Evolutionary conservation across 352 stramenopile genomes (phyloP), one percentile per base, ranked within the genome.

Genomic region (Blastocystis sp.): DNA sequence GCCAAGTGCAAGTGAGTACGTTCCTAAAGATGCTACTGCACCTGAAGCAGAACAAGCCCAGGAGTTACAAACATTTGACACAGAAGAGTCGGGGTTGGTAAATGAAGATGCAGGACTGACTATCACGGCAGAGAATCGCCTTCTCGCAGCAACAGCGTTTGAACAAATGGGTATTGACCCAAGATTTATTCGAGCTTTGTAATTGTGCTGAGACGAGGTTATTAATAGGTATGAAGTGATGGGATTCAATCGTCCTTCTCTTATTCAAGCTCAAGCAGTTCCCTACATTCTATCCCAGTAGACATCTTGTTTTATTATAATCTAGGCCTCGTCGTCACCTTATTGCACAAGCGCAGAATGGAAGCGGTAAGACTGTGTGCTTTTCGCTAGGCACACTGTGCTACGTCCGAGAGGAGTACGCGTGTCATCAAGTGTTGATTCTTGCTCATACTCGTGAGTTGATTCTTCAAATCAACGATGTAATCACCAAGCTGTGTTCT

Each of bases 191-290:
- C 27, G 59, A 27, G 73, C 73, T 7, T 48, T 84, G 73, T 76
- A 19, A 48, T 76, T 44, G 30, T 48, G 33, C 6, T 84, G 15
- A 17, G 66, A 27, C 17, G 42, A 0, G n/a, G 37, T 60, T 40
- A 68, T 44, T 44, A 7, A 33, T 54, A 84, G 73, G 30, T 84
- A 84, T n/a, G 59, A 62, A 48, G 73, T 68, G 53, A 66, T 84
- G 73, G 56, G 56, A 37, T 84, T 84, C 53, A 84, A 84, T n/a
- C 73, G 73, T 19, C 78, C 78, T 5, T 89, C 78, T 1, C 53
- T 89, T 27, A 89, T 89, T 48, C 78, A 89, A 42, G 78, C 78
- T 22, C 78, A 89, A 76, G 78, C 60, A 30, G 57, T 89, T 79
- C 78, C 78, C 15, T 89, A 89, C 27, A 89, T 89, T 44, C 54